Evolutionary conservation across 177 flowering plant species (phyloP), one percentile per base, ranked within the genome.

Genomic region (Vitis hybrid): DNA sequence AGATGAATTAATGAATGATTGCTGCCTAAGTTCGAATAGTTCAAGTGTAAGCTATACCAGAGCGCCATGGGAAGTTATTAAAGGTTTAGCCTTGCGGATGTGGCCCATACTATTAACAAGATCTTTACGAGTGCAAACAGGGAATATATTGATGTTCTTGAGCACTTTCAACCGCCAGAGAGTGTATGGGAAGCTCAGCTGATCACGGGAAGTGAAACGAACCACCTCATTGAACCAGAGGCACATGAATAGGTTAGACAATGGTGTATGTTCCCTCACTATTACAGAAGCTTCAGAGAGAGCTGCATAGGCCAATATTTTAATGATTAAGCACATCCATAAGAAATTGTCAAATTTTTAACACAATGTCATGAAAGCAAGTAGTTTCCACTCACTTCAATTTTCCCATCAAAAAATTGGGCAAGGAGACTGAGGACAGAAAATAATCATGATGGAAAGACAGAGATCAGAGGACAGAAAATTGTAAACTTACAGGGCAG

Each of bases 181-280:
- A 29, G 91, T 95, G 64, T 86, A 95, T 14, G 97, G 99, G 70
- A 95, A 95, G 77, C 99, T 93, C 49, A 95, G 86, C 75, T 90
- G 97, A 81, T 93, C 99, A 26, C 98, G 81, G 1, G 99, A 93
- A 26, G 99, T 95, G 76, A 93, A 95, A 2, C 97, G 90, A 60
- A 93, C 98, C 33, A 88, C 98, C 82, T 95, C 99, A 76, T 91
- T 93, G 69, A 95, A 95, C 99, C 99, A 95, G 19, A 90, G 86
- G 85, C 98, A 95, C 97, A 85, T 91, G 71, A 95, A 80, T 68
- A 90, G 72, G 79, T 95, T 93, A 16, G 95, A 88, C 73, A 82
- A 29, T 18, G 91, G 89, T 1, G 86, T 87, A 75, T 93, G 94
- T 81, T 95, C 86, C 87, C 91, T 86, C 77, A 89, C 93, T 59